Percentiles rank a stretch among this genome's conserved stretches.
phyloP scores from a whole-genome alignment of 768 basidiomycete species.

The Auriscalpium vulgare region DNA sequence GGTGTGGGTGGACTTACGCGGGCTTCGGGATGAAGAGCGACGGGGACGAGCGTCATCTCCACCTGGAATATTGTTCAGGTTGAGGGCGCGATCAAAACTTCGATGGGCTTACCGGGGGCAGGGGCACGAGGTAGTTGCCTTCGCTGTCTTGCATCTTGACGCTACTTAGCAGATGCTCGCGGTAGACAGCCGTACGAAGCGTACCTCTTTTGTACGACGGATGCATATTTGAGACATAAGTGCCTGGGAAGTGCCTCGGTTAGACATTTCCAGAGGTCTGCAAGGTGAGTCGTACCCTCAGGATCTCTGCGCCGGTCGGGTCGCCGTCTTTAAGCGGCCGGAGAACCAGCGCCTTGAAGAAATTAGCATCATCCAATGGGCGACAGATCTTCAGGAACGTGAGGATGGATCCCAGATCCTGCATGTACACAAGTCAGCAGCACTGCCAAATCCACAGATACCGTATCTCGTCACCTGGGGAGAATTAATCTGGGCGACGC shows the following conservation, averaged over 20 bases:
- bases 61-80: background rate
- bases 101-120: constrained; percentile 51
- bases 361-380: constrained; percentile 77
- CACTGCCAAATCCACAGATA: background rate
- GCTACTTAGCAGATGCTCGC: background rate
- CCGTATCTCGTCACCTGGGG: constrained; percentile 39
- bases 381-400: constrained; percentile 80
- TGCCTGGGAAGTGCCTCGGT: constrained; percentile 34
- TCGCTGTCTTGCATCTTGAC: constrained; percentile 73
- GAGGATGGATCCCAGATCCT: constrained; percentile 85
- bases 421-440: background rate
- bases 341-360: constrained; percentile 71
- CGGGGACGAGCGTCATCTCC: constrained; percentile 58
- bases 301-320: constrained; percentile 57
- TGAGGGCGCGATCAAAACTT: background rate
- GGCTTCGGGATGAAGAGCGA: constrained; percentile 54
- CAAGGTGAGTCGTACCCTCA: constrained; percentile 41
- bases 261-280: background rate
- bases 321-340: constrained; percentile 70
- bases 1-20: constrained; percentile 33
- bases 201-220: constrained; percentile 75
- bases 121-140: constrained; percentile 64
- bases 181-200: background rate
- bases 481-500: constrained; percentile 57
- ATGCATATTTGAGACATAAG: constrained; percentile 75